Evolutionary conservation across 805 yeast species (phyloP), one percentile per base, ranked within the genome.

Genomic region (Tetrapisispora fleetii): DNA sequence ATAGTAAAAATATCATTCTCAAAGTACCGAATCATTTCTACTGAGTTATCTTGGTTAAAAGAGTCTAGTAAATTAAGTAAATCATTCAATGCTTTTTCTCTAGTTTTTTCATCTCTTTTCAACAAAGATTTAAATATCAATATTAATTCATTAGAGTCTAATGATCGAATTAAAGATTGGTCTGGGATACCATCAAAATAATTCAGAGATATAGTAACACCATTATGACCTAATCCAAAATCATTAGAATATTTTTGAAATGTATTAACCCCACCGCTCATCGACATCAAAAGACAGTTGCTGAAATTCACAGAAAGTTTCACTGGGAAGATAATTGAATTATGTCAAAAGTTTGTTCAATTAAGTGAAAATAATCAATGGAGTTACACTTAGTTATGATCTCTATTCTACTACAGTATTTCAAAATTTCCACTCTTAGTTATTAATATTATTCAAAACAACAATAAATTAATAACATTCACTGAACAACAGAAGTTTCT

Each of bases 31-130:
- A 19, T 38, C 3, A 30, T 8, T 13, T 30, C n/a, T 19, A n/a
- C 28, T 17, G 36, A 18, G 16, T 48, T 43, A 28, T 53, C 61
- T 50, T 14, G 57, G 5, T 43, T 51, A 14, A 43, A 33, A 18
- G 54, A 44, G 5, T 58, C 60, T 2, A 77, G 52, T 30, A 66
- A 58, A 3, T 63, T 57, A 2, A 71, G 56, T 30, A 83, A 60
- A 39, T 85, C 95, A 6, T 54, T 60, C 24, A 88, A 68, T 1
- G 93, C 88, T 60, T 83, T 85, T 56, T 87, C 95, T 59, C 81
- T 85, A 0, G 98, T 91, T n/a, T 79, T 81, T 7, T 82, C 76
- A 58, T 89, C 95, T 59, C 84, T 78, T 64, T 89, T 90, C 62
- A 83, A 62, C 45, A 90, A 64, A 10, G 85, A 78, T 60, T 85